A percentile compares a stretch with the other conserved stretches of the same genome.
Conservation (phyloP, 345 rosid genomes). For the Aquilaria yunnanensis region DNA sequence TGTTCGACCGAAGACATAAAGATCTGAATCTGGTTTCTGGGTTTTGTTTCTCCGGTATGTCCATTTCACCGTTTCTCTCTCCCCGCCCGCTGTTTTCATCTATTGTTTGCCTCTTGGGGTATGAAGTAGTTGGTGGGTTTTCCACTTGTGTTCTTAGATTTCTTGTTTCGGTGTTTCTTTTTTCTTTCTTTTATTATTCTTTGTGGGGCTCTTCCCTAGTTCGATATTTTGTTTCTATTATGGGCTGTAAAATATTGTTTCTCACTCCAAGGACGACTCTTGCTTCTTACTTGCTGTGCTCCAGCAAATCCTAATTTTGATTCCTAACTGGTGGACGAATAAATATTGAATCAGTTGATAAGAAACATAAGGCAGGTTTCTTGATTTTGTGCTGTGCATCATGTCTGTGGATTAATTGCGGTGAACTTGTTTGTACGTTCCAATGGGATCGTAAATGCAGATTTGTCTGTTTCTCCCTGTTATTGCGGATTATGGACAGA, state of each 20-base stretch:
- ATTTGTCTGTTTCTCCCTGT: background rate
- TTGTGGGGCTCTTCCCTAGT: constrained; percentile 8
- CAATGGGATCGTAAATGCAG: background rate
- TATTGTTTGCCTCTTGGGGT: background rate
- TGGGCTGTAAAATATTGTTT: no score
- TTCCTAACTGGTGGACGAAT: background rate
- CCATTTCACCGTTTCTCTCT: background rate
- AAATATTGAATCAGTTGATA: background rate
- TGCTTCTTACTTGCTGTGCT: constrained; percentile 17
- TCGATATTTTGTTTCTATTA: no score
- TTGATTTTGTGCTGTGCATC: no score
- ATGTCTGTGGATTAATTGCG: constrained; percentile 7
- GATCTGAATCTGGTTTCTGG: constrained; percentile 35
- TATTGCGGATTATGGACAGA: constrained; percentile 18
- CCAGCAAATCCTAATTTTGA: constrained; percentile 4
- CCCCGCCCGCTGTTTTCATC: background rate
- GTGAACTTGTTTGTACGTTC: background rate
- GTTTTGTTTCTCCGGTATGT: constrained; percentile 33
- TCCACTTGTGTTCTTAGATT: background rate
- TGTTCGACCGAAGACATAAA: constrained; percentile 10
- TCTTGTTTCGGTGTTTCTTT: background rate
- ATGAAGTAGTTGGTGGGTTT: constrained; percentile 10
- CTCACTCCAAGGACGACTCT: no score
- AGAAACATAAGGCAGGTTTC: no score
- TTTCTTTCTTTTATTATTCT: constrained; percentile 6